phyloP scores from a whole-genome alignment of 768 basidiomycete species.

The Lentinula aciculospora region DNA sequence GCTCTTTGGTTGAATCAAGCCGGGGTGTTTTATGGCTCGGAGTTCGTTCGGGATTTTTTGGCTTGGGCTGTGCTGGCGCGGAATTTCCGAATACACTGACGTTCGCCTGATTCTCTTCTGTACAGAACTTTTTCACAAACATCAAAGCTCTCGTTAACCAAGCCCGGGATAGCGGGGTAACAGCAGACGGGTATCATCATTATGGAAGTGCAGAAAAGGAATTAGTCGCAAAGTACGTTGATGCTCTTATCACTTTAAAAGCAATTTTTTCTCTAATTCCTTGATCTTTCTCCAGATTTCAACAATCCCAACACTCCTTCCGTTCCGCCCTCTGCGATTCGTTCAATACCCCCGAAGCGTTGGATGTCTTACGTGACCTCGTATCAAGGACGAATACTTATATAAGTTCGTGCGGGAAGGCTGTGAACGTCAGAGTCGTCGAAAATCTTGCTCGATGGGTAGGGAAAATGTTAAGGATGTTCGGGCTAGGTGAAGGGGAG shows the following conservation, averaged over 20 bases:
- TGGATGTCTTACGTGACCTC: constrained; percentile 72
- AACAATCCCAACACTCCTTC: constrained; percentile 72
- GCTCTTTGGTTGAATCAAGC: no score
- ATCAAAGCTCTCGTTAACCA: constrained; percentile 76
- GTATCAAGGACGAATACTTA: constrained; percentile 87
- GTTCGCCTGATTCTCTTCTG: not conserved
- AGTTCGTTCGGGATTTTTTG: no score
- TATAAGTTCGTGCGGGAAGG: constrained; percentile 59
- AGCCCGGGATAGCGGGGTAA: constrained; percentile 36
- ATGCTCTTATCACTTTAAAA: not conserved
- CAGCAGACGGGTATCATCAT: constrained; percentile 58
- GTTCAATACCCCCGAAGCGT: constrained; percentile 88
- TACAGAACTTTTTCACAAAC: constrained; percentile 89
- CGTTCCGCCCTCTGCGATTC: constrained; percentile 89
- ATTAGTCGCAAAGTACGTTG: constrained; percentile 56
- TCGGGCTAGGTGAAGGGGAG: constrained; percentile 73
- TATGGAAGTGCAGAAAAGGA: constrained; percentile 65
- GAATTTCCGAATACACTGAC: no score
- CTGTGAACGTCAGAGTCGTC: constrained; percentile 57
- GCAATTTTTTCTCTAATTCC: not conserved
- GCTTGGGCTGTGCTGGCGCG: no score
- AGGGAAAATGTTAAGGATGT: constrained; percentile 68
- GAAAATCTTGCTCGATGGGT: constrained; percentile 64
- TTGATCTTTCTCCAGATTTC: constrained; percentile 35
- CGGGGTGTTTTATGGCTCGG: no score